Conservation (phyloP, 2,329 filamentous ascomycete genomes). For the Davidsoniella neocaledoniae region DNA sequence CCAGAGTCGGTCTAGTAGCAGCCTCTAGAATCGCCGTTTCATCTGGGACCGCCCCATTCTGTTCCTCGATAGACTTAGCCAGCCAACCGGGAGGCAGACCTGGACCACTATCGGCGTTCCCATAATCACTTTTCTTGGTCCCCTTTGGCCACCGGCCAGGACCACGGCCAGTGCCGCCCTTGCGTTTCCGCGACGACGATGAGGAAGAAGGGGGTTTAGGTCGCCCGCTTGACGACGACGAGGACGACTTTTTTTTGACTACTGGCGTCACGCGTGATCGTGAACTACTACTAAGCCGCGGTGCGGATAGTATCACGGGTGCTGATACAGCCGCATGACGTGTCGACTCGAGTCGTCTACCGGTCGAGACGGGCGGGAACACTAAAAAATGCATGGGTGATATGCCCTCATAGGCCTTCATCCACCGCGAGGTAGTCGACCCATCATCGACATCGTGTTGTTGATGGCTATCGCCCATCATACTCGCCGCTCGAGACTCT, state of each 20-base stretch:
- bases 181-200: constrained; percentile 9
- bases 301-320: constrained; percentile 19
- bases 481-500: constrained; percentile 1
- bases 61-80: neutral
- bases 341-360: constrained; percentile 30
- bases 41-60: neutral
- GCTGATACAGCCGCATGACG: constrained; percentile 26
- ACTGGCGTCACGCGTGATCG: constrained; percentile 25
- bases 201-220: constrained; percentile 9
- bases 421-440: constrained; percentile 24
- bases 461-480: constrained; percentile 5
- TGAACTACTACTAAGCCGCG: constrained; percentile 18
- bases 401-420: constrained; percentile 35
- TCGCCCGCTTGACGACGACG: constrained; percentile 16
- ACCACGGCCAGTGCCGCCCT: constrained; percentile 44
- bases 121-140: constrained; percentile 51
- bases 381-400: constrained; percentile 60
- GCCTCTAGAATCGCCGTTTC: neutral
- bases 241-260: constrained; percentile 15
- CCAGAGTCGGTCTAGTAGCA: neutral
- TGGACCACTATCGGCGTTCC: constrained; percentile 47
- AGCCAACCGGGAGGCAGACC: constrained; percentile 43
- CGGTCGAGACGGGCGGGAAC: constrained; percentile 46
- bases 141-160: constrained; percentile 52
- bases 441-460: constrained; percentile 20